Evolutionary conservation across 768 basidiomycete genomes (phyloP), one percentile per base, ranked within the genome.

Genomic region (Lentinula boryana): DNA sequence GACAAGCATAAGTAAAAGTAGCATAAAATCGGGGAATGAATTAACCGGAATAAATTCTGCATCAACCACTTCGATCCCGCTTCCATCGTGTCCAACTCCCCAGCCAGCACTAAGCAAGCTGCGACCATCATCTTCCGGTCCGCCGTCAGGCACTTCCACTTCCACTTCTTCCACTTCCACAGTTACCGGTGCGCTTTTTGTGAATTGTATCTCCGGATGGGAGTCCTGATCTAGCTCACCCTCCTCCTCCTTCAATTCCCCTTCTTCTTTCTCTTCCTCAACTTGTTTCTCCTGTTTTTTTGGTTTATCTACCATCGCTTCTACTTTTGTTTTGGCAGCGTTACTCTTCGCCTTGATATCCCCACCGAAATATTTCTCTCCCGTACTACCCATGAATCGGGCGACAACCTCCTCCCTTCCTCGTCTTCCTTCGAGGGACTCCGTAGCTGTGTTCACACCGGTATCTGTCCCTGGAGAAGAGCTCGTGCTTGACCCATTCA

Each of bases 81-180:
- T 84, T 23, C 89, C 90, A 63, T 89, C 89, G 63, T 91, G 90
- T 2, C 86, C 84, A 64, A 81, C 84, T n/a, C 89, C 88, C 90
- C 89, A 90, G 0, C 83, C 83, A 8, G 83, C 85, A 70, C 87
- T 88, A 16, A 80, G 74, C 65, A 88, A 70, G 7, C 79, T 75
- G 51, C 85, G 71, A 31, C 85, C 86, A 65, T 88, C 87, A 61
- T 87, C 83, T 44, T 80, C 79, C 5, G 48, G 36, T 23, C 23
- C 58, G n/a, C 32, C 23, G 7, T 57, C 56, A 38, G 46, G 46
- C 40, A 21, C 43, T 27, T 7, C 36, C 21, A 5, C n/a, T 13
- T 57, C 56, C 32, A 48, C 56, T 5, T 58, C 44, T 18, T 58
- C 41, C 41, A 21, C 38, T 6, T 57, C 53, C 35, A 38, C 41